These are phyloP conservation scores for Carex arenaria DNA, from an alignment of 202 grass and related monocot genomes.

Conservation along the genomic window DNA sequence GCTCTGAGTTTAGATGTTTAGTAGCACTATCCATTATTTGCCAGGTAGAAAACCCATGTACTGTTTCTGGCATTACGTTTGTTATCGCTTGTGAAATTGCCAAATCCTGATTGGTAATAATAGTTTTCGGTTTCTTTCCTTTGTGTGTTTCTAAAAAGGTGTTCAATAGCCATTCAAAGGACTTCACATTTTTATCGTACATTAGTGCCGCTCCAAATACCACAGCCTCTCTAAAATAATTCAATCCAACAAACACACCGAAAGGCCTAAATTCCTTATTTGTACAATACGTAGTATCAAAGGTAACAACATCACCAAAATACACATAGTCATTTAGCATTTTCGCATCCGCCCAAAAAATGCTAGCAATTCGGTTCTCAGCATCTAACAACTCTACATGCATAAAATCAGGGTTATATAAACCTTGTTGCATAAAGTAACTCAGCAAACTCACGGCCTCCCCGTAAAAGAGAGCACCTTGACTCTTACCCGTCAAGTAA, in stretches of 20 bases:
- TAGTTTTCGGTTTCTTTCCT: constrained; percentile 1
- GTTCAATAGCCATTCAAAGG: constrained; percentile 23
- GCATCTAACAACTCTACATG: neutral
- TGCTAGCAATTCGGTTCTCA: neutral
- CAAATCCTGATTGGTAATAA: constrained; percentile 25
- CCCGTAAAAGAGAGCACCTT: neutral
- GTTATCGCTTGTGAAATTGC: constrained; percentile 1
- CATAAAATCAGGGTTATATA: neutral
- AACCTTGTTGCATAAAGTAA: neutral
- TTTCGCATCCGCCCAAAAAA: constrained; percentile 14
- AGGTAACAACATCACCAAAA: constrained; percentile 13
- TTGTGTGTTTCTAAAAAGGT: constrained; percentile 14
- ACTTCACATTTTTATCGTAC: constrained; percentile 2
- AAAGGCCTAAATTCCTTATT: constrained; percentile 19
- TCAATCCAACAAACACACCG: constrained; percentile 18
- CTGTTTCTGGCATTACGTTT: neutral
- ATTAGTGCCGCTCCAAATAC: constrained; percentile 15
- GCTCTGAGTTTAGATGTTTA: neutral
- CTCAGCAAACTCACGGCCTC: neutral
- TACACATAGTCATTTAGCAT: neutral
- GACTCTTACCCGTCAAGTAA: neutral
- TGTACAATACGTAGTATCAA: constrained; percentile 14
- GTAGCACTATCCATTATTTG: neutral
- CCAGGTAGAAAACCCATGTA: neutral
- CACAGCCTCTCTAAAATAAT: neutral